Percentiles rank a stretch among this genome's conserved stretches.
These are phyloP conservation scores for Lophium mytilinum DNA, from an alignment of 495 filamentous ascomycete species.

Conservation along the genomic window DNA sequence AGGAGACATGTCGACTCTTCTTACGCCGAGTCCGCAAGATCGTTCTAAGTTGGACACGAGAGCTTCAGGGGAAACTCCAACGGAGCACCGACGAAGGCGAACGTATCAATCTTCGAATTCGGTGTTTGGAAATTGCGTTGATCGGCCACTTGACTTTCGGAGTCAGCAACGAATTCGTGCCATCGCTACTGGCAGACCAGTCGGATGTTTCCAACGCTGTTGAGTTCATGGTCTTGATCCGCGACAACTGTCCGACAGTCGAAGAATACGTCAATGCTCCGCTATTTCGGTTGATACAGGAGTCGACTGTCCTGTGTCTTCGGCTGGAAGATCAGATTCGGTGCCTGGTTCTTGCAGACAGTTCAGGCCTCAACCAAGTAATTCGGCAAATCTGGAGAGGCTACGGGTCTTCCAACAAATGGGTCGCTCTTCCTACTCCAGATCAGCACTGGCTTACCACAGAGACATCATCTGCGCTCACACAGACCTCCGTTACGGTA, in stretches of 20 bases:
- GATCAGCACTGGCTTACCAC: constrained; percentile 32
- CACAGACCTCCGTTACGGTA: constrained; percentile 24
- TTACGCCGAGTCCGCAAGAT: neutral
- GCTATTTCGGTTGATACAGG: neutral
- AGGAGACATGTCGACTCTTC: neutral
- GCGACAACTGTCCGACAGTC: neutral
- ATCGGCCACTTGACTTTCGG: neutral
- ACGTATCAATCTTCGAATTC: neutral
- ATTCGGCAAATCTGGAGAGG: constrained; percentile 10
- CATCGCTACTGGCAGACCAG: neutral
- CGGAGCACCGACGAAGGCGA: neutral
- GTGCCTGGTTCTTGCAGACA: neutral
- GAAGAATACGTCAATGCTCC: neutral
- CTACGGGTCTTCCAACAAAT: constrained; percentile 9
- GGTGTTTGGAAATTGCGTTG: neutral
- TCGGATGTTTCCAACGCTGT: neutral
- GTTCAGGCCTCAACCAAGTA: constrained; percentile 7
- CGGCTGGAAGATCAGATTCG: neutral
- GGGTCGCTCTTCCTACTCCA: constrained; percentile 2
- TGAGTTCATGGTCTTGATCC: neutral
- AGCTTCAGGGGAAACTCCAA: neutral
- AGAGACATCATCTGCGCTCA: constrained; percentile 12
- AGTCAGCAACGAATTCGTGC: neutral
- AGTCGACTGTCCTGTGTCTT: neutral
- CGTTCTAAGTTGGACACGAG: neutral